These are phyloP conservation scores for Alternaria metachromatica DNA, from an alignment of 2,329 filamentous ascomycete genomes.

Conservation along the genomic window DNA sequence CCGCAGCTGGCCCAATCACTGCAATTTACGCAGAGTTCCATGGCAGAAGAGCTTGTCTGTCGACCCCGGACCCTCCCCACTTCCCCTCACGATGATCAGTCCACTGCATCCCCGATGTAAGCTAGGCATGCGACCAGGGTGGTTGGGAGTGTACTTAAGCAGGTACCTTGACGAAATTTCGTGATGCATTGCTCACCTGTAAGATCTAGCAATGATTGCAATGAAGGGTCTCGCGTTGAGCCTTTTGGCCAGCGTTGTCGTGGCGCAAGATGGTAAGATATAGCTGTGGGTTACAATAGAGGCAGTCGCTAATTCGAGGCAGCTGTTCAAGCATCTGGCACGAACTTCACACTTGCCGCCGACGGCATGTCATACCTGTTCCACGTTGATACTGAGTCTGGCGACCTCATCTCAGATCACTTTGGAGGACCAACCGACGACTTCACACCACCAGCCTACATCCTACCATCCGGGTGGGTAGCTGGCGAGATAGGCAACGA, in stretches of 20 bases:
- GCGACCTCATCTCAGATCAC: conserved; percentile 66
- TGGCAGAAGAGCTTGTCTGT: conserved; percentile 1
- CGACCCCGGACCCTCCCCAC: conserved; percentile 21
- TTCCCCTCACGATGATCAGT: conserved; percentile 21
- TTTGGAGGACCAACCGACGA: conserved; percentile 65
- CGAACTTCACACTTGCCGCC: conserved; percentile 64
- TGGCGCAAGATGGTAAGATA: conserved; percentile 25
- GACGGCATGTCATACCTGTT: conserved; percentile 67
- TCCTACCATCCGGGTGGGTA: conserved; percentile 61
- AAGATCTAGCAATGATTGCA: conserved; percentile 6
- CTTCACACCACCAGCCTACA: conserved; percentile 54
- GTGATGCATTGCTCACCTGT: not conserved
- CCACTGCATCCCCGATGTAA: conserved; percentile 1
- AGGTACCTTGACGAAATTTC: conserved; percentile 7
- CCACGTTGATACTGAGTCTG: conserved; percentile 63
- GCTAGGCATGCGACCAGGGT: conserved; percentile 7
- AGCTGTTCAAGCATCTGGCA: conserved; percentile 63
- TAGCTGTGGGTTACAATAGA: not conserved
- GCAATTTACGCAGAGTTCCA: conserved; percentile 12
- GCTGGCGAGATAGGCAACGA: conserved; percentile 55
- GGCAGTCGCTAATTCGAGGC: conserved; percentile 7
- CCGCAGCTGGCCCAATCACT: conserved; percentile 8
- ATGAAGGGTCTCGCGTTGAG: conserved; percentile 18
- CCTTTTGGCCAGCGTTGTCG: conserved; percentile 17
- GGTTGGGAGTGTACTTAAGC: conserved; percentile 12